Evolutionary conservation across 495 filamentous ascomycete species (phyloP), one percentile per base, ranked within the genome.

Genomic region (Neurospora pannonica): DNA sequence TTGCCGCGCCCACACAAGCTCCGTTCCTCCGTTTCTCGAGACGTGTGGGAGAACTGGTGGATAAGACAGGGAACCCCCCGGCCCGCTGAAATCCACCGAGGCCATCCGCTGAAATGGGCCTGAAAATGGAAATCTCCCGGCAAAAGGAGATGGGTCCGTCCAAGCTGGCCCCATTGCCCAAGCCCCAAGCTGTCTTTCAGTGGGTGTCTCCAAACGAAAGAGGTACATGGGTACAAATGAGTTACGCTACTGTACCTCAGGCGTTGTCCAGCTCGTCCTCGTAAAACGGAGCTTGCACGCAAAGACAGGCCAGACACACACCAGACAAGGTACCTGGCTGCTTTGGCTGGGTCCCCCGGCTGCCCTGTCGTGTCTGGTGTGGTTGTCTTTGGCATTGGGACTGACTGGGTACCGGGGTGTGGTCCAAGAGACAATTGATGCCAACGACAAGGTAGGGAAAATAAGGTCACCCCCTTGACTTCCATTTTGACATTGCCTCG

Each of bases 381-480:
- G 54, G 54, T 62, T 62, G 54, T 62, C 54, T 62, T 62, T 62
- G 54, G 54, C 28, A 62, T 62, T 62, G 54, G 54, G 54, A 62
- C 24, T 9, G 54, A 62, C 72, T 38, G 74, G 77, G 79, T 76
- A 78, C 78, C 74, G 69, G 74, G 24, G 71, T 43, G 72, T 77
- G 74, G 28, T 28, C 54, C 21, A 74, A 71, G 31, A 54, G 74
- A 75, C 75, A 77, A 71, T 77, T 77, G 77, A 76, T 72, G 72
- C 76, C 75, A 77, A 75, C 71, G 73, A 76, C 75, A 77, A 76
- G 71, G 71, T 72, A 71, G 75, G 76, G 76, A 76, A 77, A 79
- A 80, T 77, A 72, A 75, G 54, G 39, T 40, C 13, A 40, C 40
- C 54, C 48, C 54, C 54, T 67, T 67, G 54, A 67, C 76, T 78